A percentile compares a stretch with the other conserved stretches of the same genome.
Evolutionary conservation across 2,329 filamentous ascomycete species (phyloP).

Genomic region (Neophaeococcomyces aloes): DNA sequence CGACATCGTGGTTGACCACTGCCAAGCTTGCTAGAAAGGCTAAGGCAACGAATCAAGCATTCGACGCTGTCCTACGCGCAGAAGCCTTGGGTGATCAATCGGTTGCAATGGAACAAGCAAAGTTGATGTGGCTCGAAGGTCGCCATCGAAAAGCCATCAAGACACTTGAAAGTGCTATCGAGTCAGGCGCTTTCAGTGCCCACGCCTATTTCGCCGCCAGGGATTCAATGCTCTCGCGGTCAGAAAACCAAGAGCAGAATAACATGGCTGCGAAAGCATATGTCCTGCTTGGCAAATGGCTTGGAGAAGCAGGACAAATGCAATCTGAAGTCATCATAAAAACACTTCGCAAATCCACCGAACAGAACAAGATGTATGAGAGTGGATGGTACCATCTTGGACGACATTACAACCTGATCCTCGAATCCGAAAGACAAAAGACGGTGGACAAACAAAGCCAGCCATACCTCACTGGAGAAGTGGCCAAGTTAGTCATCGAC

Average conservation of each 20-base stretch:
- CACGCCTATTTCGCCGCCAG: constrained; percentile 31
- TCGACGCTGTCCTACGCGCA: constrained; percentile 86
- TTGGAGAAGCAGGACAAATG: constrained; percentile 88
- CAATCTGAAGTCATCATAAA: constrained; percentile 67
- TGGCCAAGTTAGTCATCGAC: constrained; percentile 79
- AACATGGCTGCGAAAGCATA: constrained; percentile 55
- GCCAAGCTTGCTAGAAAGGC: constrained; percentile 79
- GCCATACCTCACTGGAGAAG: constrained; percentile 67
- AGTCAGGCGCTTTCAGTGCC: constrained; percentile 61
- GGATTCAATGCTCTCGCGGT: constrained; percentile 28
- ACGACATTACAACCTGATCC: constrained; percentile 90
- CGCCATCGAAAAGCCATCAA: constrained; percentile 93
- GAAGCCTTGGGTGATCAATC: constrained; percentile 72
- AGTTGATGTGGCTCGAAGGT: constrained; percentile 84
- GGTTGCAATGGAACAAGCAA: constrained; percentile 87
- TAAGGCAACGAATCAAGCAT: constrained; percentile 73
- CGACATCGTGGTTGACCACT: constrained; percentile 73
- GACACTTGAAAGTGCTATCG: constrained; percentile 75
- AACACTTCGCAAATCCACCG: constrained; percentile 67
- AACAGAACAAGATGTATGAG: constrained; percentile 57
- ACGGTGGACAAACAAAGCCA: constrained; percentile 67
- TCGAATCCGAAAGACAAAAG: constrained; percentile 76
- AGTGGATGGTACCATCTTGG: constrained; percentile 96
- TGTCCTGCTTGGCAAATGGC: constrained; percentile 88
- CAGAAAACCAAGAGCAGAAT: constrained; percentile 40